Evolutionary conservation across 163 green algal species (phyloP), one percentile per base, ranked within the genome.

Genomic region (Chlorella variabilis): DNA sequence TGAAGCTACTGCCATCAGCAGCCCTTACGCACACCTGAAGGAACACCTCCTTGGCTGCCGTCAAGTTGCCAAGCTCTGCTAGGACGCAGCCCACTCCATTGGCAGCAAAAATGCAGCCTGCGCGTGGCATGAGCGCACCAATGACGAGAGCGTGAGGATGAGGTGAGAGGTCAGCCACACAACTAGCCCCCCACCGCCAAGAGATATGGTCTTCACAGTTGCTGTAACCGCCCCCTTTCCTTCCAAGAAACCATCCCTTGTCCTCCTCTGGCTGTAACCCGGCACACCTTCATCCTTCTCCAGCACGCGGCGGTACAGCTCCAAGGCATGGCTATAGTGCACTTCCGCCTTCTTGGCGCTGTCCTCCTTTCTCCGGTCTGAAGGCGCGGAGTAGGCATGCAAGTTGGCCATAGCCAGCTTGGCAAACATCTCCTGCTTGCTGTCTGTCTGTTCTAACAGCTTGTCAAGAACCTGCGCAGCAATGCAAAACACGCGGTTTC

Each of bases 11-110:
- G n/a, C n/a, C n/a, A n/a, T n/a, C n/a, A n/a, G n/a, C n/a, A 49
- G 27, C 5, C 59, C 13, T 51, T n/a, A 71, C n/a, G n/a, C 62
- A 8, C 59, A 92, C 90, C 84, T 85, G 67, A 7, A 81, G 82
- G 71, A 96, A 93, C 27, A 95, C 82, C 31, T 92, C 89, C 63
- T 93, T 93, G 27, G 95, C 95, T 23, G 86, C 82, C 1, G 90
- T 79, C 23, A 97, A 65, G 59, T 91, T 84, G 2, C 95, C 95
- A 51, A 92, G 75, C 85, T 97, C 94, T 29, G 93, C 95, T 48
- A 98, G 86, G 29, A 95, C 90, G 21, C 91, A 94, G 9, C 91
- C 95, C 31, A 97, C 56, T 18, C 95, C 95, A 59, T 98, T 97
- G 33, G 93, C 95, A 15, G 95, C 95, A 74, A 92, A 98, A 58